These are phyloP conservation scores for Apiospora sp. DNA, from an alignment of 2,329 filamentous ascomycete species.

Conservation along the genomic window DNA sequence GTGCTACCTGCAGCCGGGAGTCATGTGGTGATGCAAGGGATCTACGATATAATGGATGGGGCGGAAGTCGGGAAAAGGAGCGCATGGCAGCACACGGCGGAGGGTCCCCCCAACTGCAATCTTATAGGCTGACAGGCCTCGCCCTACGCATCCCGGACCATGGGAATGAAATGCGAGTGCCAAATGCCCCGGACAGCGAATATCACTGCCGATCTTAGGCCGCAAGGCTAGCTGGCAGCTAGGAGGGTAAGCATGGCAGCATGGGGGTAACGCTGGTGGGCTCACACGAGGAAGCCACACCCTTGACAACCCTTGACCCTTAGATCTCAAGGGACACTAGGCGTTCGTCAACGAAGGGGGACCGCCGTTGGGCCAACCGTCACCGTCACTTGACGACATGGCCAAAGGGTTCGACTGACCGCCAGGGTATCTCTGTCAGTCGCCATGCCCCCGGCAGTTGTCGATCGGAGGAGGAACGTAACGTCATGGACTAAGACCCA, in stretches of 20 bases:
- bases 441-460: not conserved
- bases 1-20: not conserved
- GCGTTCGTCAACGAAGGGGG: not conserved
- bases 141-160: not conserved
- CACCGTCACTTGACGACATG: constrained; percentile 12
- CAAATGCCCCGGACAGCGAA: not conserved
- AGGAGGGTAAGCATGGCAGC: not conserved
- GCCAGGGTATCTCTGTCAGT: not conserved
- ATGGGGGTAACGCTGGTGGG: not conserved
- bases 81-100: not conserved
- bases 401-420: not conserved
- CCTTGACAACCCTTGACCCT: not conserved
- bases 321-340: not conserved
- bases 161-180: not conserved
- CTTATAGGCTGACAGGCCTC: not conserved
- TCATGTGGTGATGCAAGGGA: constrained; percentile 8
- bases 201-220: constrained; percentile 1
- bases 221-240: not conserved
- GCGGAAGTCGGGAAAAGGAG: not conserved
- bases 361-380: not conserved
- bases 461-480: not conserved
- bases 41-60: not conserved
- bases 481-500: constrained; percentile 6
- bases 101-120: no score
- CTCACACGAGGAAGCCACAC: not conserved